Percentiles rank a stretch among this genome's conserved stretches.
Evolutionary conservation across 192 early-diverging fungal species (phyloP).

Genomic region (Phlyctochytrium arcticum): DNA sequence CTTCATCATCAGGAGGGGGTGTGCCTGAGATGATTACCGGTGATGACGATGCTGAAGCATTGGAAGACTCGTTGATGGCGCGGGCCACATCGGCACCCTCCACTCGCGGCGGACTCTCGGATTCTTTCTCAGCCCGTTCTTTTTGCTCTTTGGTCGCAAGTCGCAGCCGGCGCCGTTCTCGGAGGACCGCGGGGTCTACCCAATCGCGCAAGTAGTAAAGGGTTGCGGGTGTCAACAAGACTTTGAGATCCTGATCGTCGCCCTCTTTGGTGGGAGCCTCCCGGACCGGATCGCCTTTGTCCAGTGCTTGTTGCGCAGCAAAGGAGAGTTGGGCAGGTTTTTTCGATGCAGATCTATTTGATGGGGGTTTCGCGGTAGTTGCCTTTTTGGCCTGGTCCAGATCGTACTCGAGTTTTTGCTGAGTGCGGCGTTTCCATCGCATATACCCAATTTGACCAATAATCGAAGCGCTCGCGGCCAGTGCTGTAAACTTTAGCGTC

Average conservation of each 20-base stretch:
- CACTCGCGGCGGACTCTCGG: neutral
- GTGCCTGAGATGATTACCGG: neutral
- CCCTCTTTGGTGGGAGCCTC: neutral
- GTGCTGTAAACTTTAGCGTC: neutral
- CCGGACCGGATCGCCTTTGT: neutral
- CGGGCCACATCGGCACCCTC: neutral
- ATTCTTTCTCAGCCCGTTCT: neutral
- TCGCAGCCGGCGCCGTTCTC: neutral
- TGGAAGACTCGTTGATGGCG: neutral
- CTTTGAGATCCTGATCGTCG: conserved; percentile 20
- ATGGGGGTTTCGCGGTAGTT: neutral
- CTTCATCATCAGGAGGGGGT: neutral
- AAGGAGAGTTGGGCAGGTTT: neutral
- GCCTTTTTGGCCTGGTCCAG: neutral
- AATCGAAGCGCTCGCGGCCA: neutral
- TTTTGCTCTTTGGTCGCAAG: neutral
- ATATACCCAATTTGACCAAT: conserved; percentile 13
- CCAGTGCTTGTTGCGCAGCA: neutral
- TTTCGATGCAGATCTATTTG: neutral
- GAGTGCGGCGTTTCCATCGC: conserved; percentile 16
- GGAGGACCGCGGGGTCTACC: neutral
- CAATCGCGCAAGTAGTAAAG: conserved; percentile 21
- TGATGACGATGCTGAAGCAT: too few species aligned
- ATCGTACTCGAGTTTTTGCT: conserved; percentile 7
- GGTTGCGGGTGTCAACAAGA: conserved; percentile 14